Evolutionary conservation across 805 yeast genomes (phyloP), one percentile per base, ranked within the genome.

Genomic region (Priceomyces castillae): DNA sequence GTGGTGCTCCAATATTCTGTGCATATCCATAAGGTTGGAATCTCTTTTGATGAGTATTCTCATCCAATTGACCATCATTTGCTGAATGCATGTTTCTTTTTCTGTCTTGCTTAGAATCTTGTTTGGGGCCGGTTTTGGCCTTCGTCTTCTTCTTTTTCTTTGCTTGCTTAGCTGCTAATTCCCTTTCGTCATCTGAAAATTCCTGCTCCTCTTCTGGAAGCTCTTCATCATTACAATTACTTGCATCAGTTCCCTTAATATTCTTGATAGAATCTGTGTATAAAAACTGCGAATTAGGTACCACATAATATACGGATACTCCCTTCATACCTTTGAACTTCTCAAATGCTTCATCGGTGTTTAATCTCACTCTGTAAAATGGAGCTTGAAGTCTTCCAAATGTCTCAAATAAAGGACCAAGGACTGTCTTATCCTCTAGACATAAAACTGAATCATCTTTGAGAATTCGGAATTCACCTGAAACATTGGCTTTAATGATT

Each of bases 221-320:
- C 57, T 94, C 99, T 65, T 94, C 98, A 62, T 94, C 99, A 59
- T 88, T 85, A 61, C 88, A 83, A 54, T 94, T 94, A 56, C 95
- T 86, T 0, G 99, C 99, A 67, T 94, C 99, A 1, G 90, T 84
- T 18, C 98, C 99, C 56, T 84, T 90, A 15, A 82, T 46, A 17
- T 74, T 67, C 53, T 81, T 86, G 43, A 90, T 74, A 18, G 78
- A 67, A 40, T 84, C 85, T 0, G 98, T 92, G 49, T 82, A 80
- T 7, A 86, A 71, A 64, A 90, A 92, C 42, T 84, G 77, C 0
- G 97, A 84, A 30, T 80, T 85, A 2, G 90, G 84, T 1, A 86
- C 94, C 4, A 90, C 92, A 52, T 85, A 88, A 61, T 55, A 88
- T 0, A 84, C 92, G 34, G 73, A 74, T 12, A 64, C 60, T 1